phyloP scores from a whole-genome alignment of 352 stramenopile species.

The Pythium utonaiense region DNA sequence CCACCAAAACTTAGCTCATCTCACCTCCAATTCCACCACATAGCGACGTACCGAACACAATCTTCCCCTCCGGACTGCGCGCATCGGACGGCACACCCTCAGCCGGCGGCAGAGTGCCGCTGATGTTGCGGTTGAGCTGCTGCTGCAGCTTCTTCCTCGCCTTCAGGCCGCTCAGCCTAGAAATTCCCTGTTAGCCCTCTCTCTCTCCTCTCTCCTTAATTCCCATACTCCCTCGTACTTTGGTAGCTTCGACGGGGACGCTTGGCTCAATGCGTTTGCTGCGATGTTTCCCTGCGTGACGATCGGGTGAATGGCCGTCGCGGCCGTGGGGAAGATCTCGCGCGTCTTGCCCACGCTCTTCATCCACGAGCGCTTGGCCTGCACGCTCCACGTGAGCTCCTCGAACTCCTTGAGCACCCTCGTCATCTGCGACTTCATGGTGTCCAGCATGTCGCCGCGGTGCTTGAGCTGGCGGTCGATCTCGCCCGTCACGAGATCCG shows the following conservation, averaged over 20 bases:
- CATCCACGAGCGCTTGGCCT: constrained; percentile 67
- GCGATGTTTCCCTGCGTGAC: constrained; percentile 30
- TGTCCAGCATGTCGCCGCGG: constrained; percentile 45
- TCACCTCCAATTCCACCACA: no score
- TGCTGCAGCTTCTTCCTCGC: constrained; percentile 42
- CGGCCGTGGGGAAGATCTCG: constrained; percentile 27
- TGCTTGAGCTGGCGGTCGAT: constrained; percentile 55
- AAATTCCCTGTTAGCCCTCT: neutral
- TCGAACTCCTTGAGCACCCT: constrained; percentile 70
- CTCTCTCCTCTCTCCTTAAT: no score
- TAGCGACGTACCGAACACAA: constrained; percentile 46
- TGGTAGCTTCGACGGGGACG: constrained; percentile 33
- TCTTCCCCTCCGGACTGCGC: constrained; percentile 53
- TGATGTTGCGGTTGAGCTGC: constrained; percentile 32
- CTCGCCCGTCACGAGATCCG: constrained; percentile 55
- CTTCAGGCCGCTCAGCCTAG: constrained; percentile 33
- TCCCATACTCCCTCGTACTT: constrained; percentile 30
- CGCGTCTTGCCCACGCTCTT: constrained; percentile 48
- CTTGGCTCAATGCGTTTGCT: neutral
- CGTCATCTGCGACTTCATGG: constrained; percentile 66
- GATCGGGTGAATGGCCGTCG: constrained; percentile 30
- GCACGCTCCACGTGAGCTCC: constrained; percentile 47
- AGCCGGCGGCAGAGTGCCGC: constrained; percentile 23
- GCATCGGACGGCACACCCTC: constrained; percentile 24
- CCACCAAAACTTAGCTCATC: no score